Evolutionary conservation across 2,329 filamentous ascomycete genomes (phyloP).

Genomic region (Microcyclosporella mali): DNA sequence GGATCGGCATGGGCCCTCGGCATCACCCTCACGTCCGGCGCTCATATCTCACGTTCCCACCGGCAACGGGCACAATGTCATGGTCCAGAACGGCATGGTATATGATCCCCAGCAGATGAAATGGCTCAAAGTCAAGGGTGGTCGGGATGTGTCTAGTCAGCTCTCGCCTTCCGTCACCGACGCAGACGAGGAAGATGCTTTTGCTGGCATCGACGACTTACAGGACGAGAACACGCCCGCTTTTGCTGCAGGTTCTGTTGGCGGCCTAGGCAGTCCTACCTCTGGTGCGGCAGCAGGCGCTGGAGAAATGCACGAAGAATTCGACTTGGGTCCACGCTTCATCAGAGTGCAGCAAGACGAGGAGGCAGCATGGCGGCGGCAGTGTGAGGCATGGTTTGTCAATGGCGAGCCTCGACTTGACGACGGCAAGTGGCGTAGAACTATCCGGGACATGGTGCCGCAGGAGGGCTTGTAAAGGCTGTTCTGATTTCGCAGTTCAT

Average conservation of each 20-base stretch:
- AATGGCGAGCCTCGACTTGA: constrained; percentile 53
- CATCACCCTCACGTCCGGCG: constrained; percentile 55
- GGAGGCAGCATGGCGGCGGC: constrained; percentile 82
- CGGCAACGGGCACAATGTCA: constrained; percentile 71
- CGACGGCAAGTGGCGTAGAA: constrained; percentile 60
- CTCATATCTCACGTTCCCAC: constrained; percentile 76
- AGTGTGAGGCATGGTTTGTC: constrained; percentile 79
- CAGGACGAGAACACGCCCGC: constrained; percentile 53
- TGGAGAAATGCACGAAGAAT: constrained; percentile 74
- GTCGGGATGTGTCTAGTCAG: constrained; percentile 31
- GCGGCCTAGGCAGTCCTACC: constrained; percentile 25
- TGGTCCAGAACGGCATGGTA: constrained; percentile 96
- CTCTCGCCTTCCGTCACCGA: constrained; percentile 52
- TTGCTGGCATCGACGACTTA: constrained; percentile 89
- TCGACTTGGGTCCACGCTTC: constrained; percentile 94
- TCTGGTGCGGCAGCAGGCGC: constrained; percentile 57
- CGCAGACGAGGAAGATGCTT: constrained; percentile 85
- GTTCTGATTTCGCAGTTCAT: constrained; percentile 7
- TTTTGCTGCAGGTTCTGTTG: constrained; percentile 14
- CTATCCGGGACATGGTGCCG: constrained; percentile 22
- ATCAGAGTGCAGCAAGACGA: constrained; percentile 83
- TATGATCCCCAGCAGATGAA: constrained; percentile 97
- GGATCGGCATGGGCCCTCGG: constrained; percentile 28
- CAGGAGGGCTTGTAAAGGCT: constrained; percentile 12
- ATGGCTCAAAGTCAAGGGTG: constrained; percentile 66